phyloP scores from a whole-genome alignment of 495 filamentous ascomycete genomes.

The Cenococcum geophilum region DNA sequence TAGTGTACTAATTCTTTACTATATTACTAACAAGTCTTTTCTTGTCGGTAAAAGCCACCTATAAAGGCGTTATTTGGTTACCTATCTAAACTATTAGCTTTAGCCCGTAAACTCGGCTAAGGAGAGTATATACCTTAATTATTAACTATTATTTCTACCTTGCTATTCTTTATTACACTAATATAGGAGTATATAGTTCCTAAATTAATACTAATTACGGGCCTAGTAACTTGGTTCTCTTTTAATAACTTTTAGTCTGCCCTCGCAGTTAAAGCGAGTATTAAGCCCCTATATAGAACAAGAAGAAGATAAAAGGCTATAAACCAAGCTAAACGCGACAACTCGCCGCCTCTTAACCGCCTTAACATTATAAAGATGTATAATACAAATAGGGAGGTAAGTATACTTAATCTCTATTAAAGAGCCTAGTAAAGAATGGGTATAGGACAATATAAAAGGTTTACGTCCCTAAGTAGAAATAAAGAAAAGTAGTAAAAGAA shows the following conservation, averaged over 20 bases:
- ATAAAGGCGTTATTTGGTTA: slow-evolving; percentile 98
- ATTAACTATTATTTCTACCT: slow-evolving; percentile 62
- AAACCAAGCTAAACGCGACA: slow-evolving; percentile 52
- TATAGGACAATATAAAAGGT: background rate
- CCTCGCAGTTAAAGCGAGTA: slow-evolving; percentile 63
- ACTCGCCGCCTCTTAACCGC: slow-evolving; percentile 27
- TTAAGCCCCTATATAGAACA: slow-evolving; percentile 66
- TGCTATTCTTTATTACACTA: slow-evolving; percentile 97
- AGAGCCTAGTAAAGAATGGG: slow-evolving; percentile 2
- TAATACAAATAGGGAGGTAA: slow-evolving; percentile 1
- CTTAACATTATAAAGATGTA: slow-evolving; percentile 31
- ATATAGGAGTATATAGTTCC: slow-evolving; percentile 99
- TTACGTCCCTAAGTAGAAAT: background rate
- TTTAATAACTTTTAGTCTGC: slow-evolving; percentile 60
- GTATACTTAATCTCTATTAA: slow-evolving; percentile 9
- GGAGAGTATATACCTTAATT: slow-evolving; percentile 27
- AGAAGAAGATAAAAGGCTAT: slow-evolving; percentile 79
- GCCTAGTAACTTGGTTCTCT: slow-evolving; percentile 46
- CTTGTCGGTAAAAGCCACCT: slow-evolving; percentile 97
- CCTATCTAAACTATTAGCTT: slow-evolving; percentile 74
- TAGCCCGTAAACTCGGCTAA: background rate
- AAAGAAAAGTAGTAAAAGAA: slow-evolving; percentile 9
- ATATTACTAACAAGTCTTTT: slow-evolving; percentile 97
- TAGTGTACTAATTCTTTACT: slow-evolving; percentile 97
- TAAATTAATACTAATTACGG: slow-evolving; percentile 96